Conservation (phyloP, 164 flowering plant genomes). For the Saururus chinensis region DNA sequence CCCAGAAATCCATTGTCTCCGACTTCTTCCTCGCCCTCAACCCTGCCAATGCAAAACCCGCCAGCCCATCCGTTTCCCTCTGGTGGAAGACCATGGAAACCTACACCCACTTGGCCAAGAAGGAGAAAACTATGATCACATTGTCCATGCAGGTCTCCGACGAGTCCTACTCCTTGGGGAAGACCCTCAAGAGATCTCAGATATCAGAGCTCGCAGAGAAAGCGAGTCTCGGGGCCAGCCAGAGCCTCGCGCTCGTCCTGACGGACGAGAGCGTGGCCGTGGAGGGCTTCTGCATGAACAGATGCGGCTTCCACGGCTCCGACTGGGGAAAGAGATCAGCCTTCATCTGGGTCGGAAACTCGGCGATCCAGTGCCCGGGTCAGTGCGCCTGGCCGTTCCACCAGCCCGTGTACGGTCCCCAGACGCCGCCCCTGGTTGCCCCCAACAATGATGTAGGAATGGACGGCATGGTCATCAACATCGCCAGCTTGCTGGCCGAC, state of each 20-base stretch:
- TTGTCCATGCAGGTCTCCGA: slow-evolving; percentile 19
- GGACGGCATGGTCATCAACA: slow-evolving; percentile 20
- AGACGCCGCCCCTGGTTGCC: slow-evolving; percentile 11
- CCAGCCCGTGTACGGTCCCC: slow-evolving; percentile 21
- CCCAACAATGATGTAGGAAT: slow-evolving; percentile 18
- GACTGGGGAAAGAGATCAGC: slow-evolving; percentile 4
- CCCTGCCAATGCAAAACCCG: slow-evolving; percentile 2
- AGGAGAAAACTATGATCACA: not conserved
- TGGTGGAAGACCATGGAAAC: slow-evolving; percentile 26
- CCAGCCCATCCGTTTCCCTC: slow-evolving; percentile 16
- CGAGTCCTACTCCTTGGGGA: slow-evolving; percentile 26
- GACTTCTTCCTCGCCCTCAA: slow-evolving; percentile 35
- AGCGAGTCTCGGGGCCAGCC: slow-evolving; percentile 7
- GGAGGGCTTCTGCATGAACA: slow-evolving; percentile 39
- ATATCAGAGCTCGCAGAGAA: slow-evolving; percentile 18
- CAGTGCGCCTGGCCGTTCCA: slow-evolving; percentile 23
- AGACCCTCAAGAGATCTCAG: slow-evolving; percentile 18
- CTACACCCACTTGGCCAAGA: slow-evolving; percentile 5
- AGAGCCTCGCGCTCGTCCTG: slow-evolving; percentile 20
- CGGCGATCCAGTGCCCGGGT: slow-evolving; percentile 18
- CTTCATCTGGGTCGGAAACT: slow-evolving; percentile 16
- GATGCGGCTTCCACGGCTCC: slow-evolving; percentile 33
- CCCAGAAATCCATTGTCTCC: slow-evolving; percentile 31
- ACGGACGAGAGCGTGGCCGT: slow-evolving; percentile 30
- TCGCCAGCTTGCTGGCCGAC: slow-evolving; percentile 18